A percentile compares a stretch with the other conserved stretches of the same genome.
phyloP scores from a whole-genome alignment of 2,329 filamentous ascomycete species.

The Zarea fungicola region DNA sequence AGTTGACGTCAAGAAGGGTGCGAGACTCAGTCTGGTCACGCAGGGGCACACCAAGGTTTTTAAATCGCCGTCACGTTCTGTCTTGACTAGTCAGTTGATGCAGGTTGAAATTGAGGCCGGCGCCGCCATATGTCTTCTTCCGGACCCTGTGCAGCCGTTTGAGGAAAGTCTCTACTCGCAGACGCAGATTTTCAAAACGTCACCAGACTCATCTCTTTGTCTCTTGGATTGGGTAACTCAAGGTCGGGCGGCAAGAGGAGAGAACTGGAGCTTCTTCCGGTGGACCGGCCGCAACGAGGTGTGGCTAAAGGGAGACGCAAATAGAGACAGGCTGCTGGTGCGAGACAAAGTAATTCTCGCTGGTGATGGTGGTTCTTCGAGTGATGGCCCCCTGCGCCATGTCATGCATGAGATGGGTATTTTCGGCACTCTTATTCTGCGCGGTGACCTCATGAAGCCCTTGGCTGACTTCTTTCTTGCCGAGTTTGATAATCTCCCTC shows the following conservation, averaged over 20 bases:
- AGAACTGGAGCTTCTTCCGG: slow-evolving; percentile 76
- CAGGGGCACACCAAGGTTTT: slow-evolving; percentile 94
- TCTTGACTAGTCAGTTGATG: slow-evolving; percentile 55
- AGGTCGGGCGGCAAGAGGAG: slow-evolving; percentile 76
- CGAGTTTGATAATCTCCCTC: slow-evolving; percentile 72
- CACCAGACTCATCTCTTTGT: slow-evolving; percentile 59
- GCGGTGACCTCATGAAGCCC: slow-evolving; percentile 62
- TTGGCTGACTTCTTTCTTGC: slow-evolving; percentile 70
- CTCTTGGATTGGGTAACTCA: slow-evolving; percentile 93
- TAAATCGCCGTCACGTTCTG: slow-evolving; percentile 59
- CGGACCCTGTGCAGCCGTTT: slow-evolving; percentile 92
- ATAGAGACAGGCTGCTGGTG: slow-evolving; percentile 61
- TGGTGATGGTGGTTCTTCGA: slow-evolving; percentile 38
- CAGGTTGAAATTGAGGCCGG: slow-evolving; percentile 43
- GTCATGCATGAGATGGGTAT: slow-evolving; percentile 73
- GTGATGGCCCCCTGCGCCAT: slow-evolving; percentile 40
- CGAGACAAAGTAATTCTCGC: slow-evolving; percentile 79
- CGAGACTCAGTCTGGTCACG: slow-evolving; percentile 63
- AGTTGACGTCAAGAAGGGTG: slow-evolving; percentile 57
- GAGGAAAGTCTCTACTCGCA: slow-evolving; percentile 79
- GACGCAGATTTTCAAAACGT: slow-evolving; percentile 67
- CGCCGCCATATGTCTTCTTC: slow-evolving; percentile 62
- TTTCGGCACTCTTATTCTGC: slow-evolving; percentile 79
- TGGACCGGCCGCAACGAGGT: slow-evolving; percentile 88
- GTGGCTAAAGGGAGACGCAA: slow-evolving; percentile 45